Conservation (phyloP, 2,329 filamentous ascomycete species). For the Diaporthe caulivora region DNA sequence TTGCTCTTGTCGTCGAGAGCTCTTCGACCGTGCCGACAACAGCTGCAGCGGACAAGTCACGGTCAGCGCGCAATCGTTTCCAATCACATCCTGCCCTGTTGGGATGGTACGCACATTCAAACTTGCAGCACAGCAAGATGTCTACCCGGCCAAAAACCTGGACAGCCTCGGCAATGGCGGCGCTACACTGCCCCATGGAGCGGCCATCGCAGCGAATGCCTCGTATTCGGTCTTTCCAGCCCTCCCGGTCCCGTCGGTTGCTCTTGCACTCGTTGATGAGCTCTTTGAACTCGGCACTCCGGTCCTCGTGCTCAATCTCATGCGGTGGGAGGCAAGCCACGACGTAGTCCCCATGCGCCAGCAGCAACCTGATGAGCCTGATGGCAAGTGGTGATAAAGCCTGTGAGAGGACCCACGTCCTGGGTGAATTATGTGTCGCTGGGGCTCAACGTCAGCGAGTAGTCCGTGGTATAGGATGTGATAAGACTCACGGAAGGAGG, state of each 20-base stretch:
- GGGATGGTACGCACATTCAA: conserved; percentile 71
- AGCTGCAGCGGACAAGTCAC: conserved; percentile 60
- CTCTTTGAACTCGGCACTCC: conserved; percentile 82
- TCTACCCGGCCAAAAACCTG: conserved; percentile 88
- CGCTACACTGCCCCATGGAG: conserved; percentile 79
- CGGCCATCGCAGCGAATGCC: conserved; percentile 74
- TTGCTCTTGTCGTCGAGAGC: conserved; percentile 78
- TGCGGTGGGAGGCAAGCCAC: conserved; percentile 84
- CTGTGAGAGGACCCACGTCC: conserved; percentile 93
- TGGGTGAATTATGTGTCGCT: conserved; percentile 79
- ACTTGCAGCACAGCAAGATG: conserved; percentile 90
- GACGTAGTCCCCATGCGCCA: conserved; percentile 92
- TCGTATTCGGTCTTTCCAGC: conserved; percentile 83
- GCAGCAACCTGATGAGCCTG: conserved; percentile 82
- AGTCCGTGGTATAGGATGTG: conserved; percentile 31
- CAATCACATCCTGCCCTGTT: neutral
- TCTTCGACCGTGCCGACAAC: conserved; percentile 94
- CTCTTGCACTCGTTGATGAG: conserved; percentile 80
- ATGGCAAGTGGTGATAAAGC: conserved; percentile 88
- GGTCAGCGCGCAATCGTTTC: neutral
- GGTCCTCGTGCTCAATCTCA: conserved; percentile 82
- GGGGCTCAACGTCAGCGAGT: conserved; percentile 50
- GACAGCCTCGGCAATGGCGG: conserved; percentile 88
- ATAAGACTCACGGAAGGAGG: conserved; percentile 63
- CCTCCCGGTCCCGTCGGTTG: conserved; percentile 73